Evolutionary conservation across 148 eudicot genomes (phyloP), one percentile per base, ranked within the genome.

Genomic region (Chenopodium quinoa): DNA sequence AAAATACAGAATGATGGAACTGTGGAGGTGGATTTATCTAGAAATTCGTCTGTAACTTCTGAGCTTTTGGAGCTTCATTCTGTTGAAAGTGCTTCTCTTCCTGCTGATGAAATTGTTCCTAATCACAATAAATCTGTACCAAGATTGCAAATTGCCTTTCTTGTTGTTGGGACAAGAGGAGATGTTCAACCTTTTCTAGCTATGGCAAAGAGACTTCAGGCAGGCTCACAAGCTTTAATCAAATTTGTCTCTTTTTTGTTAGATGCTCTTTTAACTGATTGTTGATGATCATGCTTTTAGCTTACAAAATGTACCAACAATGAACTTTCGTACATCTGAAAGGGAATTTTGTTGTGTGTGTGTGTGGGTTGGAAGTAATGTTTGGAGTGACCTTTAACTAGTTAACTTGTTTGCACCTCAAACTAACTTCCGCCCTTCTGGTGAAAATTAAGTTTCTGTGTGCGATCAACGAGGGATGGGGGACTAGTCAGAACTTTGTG

Each of bases 101-200:
- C 48, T 81, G 79, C 72, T 75, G 91, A 91, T 84, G 79, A 79
- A 63, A 69, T 89, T 67, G 74, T 81, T 73, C 74, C 85, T 58
- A 90, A 88, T 34, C 63, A 71, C 48, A 86, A 85, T 75, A 91
- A 84, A 86, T 78, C 89, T 62, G 87, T 93, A 87, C 93, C 99
- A 27, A 95, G 85, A 86, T 79, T 93, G 86, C 90, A 89, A 76
- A 92, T 96, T 83, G 93, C 85, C 60, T 81, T 96, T 66, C 97
- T 96, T 78, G 92, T 96, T 79, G 99, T 93, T 88, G 99, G 99
- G 69, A 96, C 99, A 68, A 90, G 99, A 85, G 99, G 98, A 83
- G 99, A 96, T 82, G 95, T 96, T 81, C 99, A 96, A 82, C 97
- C 99, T 77, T 96, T 96, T 83, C 85, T 96, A 73, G 99, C 98